phyloP scores from a whole-genome alignment of 2,329 filamentous ascomycete species.

The Penicillium hordei region DNA sequence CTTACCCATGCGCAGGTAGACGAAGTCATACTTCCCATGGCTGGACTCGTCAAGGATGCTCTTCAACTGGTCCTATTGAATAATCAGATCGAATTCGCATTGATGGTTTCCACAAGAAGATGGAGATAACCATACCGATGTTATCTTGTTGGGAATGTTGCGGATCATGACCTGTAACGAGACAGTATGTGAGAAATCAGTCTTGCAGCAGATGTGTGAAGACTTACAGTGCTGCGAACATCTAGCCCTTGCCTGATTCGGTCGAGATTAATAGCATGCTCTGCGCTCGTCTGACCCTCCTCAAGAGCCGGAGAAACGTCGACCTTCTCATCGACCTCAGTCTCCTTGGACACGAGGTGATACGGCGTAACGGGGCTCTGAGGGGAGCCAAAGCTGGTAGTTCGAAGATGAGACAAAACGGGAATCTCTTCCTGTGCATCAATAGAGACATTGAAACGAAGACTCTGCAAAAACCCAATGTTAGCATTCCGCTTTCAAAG shows the following conservation, averaged over 20 bases:
- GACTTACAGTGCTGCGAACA: slow-evolving; percentile 10
- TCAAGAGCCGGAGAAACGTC: background rate
- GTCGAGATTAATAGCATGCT: background rate
- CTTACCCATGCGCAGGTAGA: slow-evolving; percentile 81
- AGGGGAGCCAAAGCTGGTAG: background rate
- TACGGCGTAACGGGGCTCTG: background rate
- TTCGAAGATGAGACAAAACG: background rate
- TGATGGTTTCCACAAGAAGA: background rate
- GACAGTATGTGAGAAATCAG: slow-evolving; percentile 3
- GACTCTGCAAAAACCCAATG: background rate
- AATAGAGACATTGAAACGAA: background rate
- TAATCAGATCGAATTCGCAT: background rate
- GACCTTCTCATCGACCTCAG: background rate
- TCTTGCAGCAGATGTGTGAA: background rate
- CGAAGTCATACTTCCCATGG: slow-evolving; percentile 85
- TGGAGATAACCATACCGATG: slow-evolving; percentile 47
- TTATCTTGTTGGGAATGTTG: slow-evolving; percentile 87
- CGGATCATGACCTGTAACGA: slow-evolving; percentile 75
- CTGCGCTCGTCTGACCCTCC: background rate
- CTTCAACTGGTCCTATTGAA: slow-evolving; percentile 66
- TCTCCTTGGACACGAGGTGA: background rate
- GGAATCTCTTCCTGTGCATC: background rate
- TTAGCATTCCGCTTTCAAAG: background rate
- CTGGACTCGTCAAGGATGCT: slow-evolving; percentile 74
- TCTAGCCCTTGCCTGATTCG: slow-evolving; percentile 3